Evolutionary conservation across 164 flowering plant genomes (phyloP), one percentile per base, ranked within the genome.

Genomic region (Saururus chinensis): DNA sequence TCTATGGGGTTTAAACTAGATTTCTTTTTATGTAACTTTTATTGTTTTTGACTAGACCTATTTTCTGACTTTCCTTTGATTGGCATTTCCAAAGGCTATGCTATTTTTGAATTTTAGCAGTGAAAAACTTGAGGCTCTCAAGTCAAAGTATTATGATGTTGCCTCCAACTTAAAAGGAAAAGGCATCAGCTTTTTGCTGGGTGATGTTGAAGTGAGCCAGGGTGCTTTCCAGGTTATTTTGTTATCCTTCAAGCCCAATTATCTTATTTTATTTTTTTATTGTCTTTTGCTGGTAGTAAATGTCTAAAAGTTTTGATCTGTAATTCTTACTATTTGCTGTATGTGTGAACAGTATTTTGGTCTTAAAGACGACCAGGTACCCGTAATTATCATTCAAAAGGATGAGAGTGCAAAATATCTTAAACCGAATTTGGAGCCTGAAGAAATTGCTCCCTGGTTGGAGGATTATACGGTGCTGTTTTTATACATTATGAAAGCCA

Each of bases 381-480:
- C 99, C 60, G 81, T 91, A 40, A 70, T 91, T 61, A 56, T 91
- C 57, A 68, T 95, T 24, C 93, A 88, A 68, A 73, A 65, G 14
- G 71, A 24, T 65, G 82, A 84, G 63, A 87, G 81, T 25, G 30
- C 76, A 70, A 91, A 95, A 52, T 95, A 72, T 66, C 71, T 91
- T 56, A 85, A 86, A 55, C 54, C 78, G 23, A 79, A 86, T 53
- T 24, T 89, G 73, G 81, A 84, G 70, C 75, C 87, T 23, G 88
- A 82, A 66, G 78, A 85, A 13, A 76, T 95, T 70, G 90, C 79
- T 19, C 64, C 84, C 58, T 95, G 99, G 99, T 49, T 95, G 71
- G 81, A 83, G 72, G 87, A 85, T 10, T 89, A 74, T 79, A 75
- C 68, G 97, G 99, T 90, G 58, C 66, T 51, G 10, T 25, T 24